Conservation (phyloP, 176 grass and related monocot genomes). For the Rhynchospora tenuis region DNA sequence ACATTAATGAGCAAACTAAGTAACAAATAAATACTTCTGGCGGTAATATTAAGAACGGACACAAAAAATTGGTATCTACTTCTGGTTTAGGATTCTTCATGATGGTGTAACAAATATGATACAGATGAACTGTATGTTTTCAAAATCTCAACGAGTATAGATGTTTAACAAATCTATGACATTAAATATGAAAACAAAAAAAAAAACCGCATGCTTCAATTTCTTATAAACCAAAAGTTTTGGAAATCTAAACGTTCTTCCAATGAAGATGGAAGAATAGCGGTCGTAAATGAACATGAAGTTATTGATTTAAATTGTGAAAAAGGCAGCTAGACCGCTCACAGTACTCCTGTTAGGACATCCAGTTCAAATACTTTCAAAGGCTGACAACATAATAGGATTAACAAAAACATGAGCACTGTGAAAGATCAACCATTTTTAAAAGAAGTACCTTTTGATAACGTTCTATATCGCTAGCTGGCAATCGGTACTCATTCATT, state of each 20-base stretch:
- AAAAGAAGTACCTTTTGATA: slow-evolving; percentile 60
- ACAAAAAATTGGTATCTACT: not conserved
- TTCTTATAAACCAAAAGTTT: not conserved
- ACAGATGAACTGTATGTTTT: not conserved
- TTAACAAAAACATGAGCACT: not conserved
- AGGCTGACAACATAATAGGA: no score
- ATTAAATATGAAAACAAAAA: not conserved
- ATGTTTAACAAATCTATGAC: not conserved
- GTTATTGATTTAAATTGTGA: not conserved
- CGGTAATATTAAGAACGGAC: not conserved
- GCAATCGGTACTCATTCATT: slow-evolving; percentile 98
- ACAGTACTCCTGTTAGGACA: not conserved
- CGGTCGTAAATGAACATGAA: not conserved
- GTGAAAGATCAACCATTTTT: not conserved
- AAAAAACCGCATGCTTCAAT: not conserved
- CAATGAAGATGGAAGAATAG: not conserved
- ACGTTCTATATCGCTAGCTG: slow-evolving; percentile 44
- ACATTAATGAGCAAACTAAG: not conserved
- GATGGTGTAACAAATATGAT: no score
- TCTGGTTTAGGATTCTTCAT: not conserved
- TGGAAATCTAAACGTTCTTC: not conserved
- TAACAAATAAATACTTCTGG: not conserved
- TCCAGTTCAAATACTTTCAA: no score
- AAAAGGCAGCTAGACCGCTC: not conserved
- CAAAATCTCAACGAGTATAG: not conserved